Evolutionary conservation across 257 asterid species (phyloP), one percentile per base, ranked within the genome.

Genomic region (Solanum habrochaites): DNA sequence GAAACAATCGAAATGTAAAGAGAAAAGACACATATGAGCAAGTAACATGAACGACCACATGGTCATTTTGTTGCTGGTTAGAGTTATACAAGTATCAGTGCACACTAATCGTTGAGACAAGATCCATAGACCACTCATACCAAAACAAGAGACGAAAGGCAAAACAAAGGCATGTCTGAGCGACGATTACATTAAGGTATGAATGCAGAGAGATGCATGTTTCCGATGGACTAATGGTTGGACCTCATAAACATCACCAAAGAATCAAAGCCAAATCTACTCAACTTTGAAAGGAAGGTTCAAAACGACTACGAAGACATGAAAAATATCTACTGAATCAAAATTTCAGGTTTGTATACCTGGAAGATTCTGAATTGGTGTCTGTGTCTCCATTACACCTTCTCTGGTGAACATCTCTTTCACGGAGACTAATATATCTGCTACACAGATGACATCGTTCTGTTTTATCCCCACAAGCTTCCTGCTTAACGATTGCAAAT

Each of bases 381-480:
- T 81, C 88, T 86, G 88, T 88, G 81, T 87, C 84, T 39, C 96
- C 97, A 39, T 82, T 89, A 91, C 99, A 97, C 72, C 90, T 89
- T 83, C 90, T 92, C 85, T 91, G 96, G 86, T 95, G 99, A 88
- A 90, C 90, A 89, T 91, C 78, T 85, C 90, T 95, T 90, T 96
- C 98, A 20, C 96, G 93, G 69, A 97, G 97, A 91, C 98, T 94
- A 45, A 97, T 90, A 88, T 97, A 97, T 91, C 92, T 94, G 91
- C 90, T 93, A 91, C 98, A 94, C 88, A 90, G 60, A 88, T 87
- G 91, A 83, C 98, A 96, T 69, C 90, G 87, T 89, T 96, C 98
- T 52, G 99, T 95, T 72, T 98, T 94, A 86, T 95, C 95, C 82
- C 98, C 98, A 71, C 99, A 96, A 29, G 93, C 96, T 90, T 95